Evolutionary conservation across 495 filamentous ascomycete species (phyloP), one percentile per base, ranked within the genome.

Genomic region (Penicilliopsis zonata): DNA sequence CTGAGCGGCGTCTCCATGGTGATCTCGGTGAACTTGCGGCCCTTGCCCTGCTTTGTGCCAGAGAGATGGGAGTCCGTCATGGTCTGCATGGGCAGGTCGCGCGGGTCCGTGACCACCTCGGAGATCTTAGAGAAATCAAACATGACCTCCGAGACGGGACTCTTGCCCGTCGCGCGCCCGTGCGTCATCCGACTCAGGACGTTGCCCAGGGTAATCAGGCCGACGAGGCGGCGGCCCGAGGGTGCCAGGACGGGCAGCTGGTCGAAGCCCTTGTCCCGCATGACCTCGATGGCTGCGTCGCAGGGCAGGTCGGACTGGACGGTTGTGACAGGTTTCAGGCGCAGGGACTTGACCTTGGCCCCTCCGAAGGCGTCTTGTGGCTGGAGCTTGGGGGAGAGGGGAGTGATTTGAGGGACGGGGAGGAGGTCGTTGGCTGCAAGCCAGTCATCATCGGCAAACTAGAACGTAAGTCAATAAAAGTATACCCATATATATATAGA

Each of bases 391-490:
- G 63, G 62, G 26, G 61, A 66, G 4, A 62, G 43, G 13, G 68
- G 59, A 14, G 61, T 50, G 28, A 67, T 65, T 24, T 66, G 54
- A 7, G 69, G 60, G 6, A 73, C 56, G 1, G 78, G 67, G 9
- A 94, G 69, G 23, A 96, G 83, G 46, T 86, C 78, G 52, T 96
- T 95, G 28, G 88, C 88, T 30, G 83, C 86, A 30, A 96, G 78
- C 92, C 92, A 96, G 57, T 94, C 86, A 49, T 98, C 90, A 48
- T 98, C 92, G 40, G 86, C 82, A 49, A 98, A 98, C 71, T 74
- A 34, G 8, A n/a, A 18, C 9, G 1, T 41, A 27, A 46, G 37
- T 35, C 23, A 10, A 17, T 24, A 35, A 3, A 15, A 22, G 13
- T 9, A 28, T 18, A 13, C n/a, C n/a, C n/a, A n/a, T n/a, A n/a